A percentile compares a stretch with the other conserved stretches of the same genome.
phyloP scores from a whole-genome alignment of 257 asterid genomes.

The Jaltomata sinuosa region DNA sequence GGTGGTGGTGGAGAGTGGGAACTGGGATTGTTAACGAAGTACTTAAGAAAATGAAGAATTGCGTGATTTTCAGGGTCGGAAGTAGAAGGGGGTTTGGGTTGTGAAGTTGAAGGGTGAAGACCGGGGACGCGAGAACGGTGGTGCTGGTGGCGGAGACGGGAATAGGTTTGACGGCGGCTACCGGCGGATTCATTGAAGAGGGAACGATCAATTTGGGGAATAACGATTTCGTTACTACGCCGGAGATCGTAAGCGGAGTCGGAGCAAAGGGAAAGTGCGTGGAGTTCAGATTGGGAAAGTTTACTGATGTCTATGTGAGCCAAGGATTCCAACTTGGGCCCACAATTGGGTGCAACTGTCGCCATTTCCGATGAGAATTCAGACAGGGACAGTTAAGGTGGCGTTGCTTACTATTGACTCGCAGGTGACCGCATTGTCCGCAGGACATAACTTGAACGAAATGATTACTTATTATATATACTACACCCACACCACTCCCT shows the following conservation, averaged over 20 bases:
- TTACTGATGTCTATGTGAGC: slow-evolving; percentile 39
- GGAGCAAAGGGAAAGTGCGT: slow-evolving; percentile 60
- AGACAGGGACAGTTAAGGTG: background rate
- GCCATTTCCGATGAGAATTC: slow-evolving; percentile 26
- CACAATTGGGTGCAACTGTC: slow-evolving; percentile 23
- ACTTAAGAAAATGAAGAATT: slow-evolving; percentile 63
- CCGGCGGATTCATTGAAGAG: slow-evolving; percentile 86
- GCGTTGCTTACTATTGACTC: background rate
- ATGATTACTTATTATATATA: too few species aligned
- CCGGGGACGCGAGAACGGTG: slow-evolving; percentile 70
- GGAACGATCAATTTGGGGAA: slow-evolving; percentile 61
- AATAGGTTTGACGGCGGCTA: slow-evolving; percentile 79
- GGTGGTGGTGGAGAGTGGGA: slow-evolving; percentile 45
- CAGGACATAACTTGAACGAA: background rate
- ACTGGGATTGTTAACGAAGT: slow-evolving; percentile 46
- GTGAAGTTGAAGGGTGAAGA: slow-evolving; percentile 43
- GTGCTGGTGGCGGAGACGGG: slow-evolving; percentile 44
- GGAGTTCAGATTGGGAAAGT: slow-evolving; percentile 76
- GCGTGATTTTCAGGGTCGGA: slow-evolving; percentile 67
- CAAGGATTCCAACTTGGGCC: slow-evolving; percentile 37
- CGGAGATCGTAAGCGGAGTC: slow-evolving; percentile 38
- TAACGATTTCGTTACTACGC: slow-evolving; percentile 44
- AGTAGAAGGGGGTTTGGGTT: slow-evolving; percentile 20
- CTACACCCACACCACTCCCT: too few species aligned
- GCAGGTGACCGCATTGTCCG: background rate